Percentiles rank a stretch among this genome's conserved stretches.
These are phyloP conservation scores for Fusarium vanettenii DNA, from an alignment of 2,329 filamentous ascomycete genomes.

Conservation along the genomic window DNA sequence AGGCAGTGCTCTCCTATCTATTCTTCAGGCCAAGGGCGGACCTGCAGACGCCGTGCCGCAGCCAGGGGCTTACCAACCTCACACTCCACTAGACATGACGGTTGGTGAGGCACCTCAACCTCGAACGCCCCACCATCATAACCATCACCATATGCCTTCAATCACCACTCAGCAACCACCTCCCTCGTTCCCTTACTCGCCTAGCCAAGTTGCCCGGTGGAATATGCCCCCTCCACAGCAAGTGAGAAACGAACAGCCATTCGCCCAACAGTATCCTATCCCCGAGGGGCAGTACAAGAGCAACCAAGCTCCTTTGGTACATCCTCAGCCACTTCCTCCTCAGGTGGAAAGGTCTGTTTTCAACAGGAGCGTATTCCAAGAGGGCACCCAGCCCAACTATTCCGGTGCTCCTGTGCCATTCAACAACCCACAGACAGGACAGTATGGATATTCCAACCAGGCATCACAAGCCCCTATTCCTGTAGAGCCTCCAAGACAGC, in stretches of 20 bases:
- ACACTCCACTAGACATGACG: constrained; percentile 67
- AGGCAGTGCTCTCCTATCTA: constrained; percentile 64
- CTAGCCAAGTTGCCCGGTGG: constrained; percentile 34
- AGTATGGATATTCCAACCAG: constrained; percentile 35
- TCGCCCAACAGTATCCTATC: constrained; percentile 28
- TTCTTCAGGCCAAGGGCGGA: constrained; percentile 56
- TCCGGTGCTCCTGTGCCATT: constrained; percentile 16
- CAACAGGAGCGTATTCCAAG: constrained; percentile 50
- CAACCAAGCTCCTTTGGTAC: constrained; percentile 43
- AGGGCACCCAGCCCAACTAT: constrained; percentile 31
- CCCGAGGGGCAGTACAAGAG: constrained; percentile 38
- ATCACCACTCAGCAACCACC: constrained; percentile 46
- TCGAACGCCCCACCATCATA: constrained; percentile 66
- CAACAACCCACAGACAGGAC: constrained; percentile 40
- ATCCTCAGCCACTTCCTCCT: constrained; percentile 65
- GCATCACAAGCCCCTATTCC: constrained; percentile 21
- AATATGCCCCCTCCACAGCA: constrained; percentile 29
- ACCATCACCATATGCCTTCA: constrained; percentile 55
- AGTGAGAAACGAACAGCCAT: constrained; percentile 21
- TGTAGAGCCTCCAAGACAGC: constrained; percentile 32
- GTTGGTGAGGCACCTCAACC: constrained; percentile 63
- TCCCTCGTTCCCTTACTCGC: constrained; percentile 45
- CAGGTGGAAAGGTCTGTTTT: constrained; percentile 67
- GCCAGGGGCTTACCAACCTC: constrained; percentile 49
- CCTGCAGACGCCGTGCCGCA: constrained; percentile 26